phyloP scores from a whole-genome alignment of 2,329 filamentous ascomycete species.

The Monilinia fructicola region DNA sequence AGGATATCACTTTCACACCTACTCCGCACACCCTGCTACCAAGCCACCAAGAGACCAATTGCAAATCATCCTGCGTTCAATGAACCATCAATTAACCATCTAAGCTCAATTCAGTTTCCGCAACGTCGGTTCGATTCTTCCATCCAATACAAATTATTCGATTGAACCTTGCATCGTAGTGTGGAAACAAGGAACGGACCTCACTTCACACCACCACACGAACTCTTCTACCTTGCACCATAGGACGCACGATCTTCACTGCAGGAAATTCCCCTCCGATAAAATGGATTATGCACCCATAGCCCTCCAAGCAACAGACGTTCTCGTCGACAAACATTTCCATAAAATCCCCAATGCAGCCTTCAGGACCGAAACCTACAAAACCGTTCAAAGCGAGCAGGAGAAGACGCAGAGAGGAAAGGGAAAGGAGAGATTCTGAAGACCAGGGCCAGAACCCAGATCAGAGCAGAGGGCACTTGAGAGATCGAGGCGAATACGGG shows the following conservation, averaged over 20 bases:
- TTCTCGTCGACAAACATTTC: conserved; percentile 31
- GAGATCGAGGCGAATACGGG: background rate
- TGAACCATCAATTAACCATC: background rate
- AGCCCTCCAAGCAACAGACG: conserved; percentile 25
- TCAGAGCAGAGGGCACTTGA: background rate
- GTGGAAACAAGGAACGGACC: conserved; percentile 8
- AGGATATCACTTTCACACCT: background rate
- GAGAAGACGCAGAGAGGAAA: conserved; percentile 1
- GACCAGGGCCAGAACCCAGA: background rate
- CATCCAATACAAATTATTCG: background rate
- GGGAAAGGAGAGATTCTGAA: conserved; percentile 1
- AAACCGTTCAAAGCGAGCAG: conserved; percentile 12
- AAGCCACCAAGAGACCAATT: no score
- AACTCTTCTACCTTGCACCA: background rate
- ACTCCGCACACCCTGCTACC: no score
- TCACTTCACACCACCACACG: background rate
- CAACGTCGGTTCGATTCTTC: background rate
- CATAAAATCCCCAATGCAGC: conserved; percentile 32
- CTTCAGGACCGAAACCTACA: conserved; percentile 30
- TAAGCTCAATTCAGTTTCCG: conserved; percentile 1
- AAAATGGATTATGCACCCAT: conserved; percentile 20
- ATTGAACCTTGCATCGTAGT: background rate
- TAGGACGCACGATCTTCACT: background rate
- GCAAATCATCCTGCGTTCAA: background rate
- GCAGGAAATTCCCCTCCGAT: background rate